Base-by-base conservation (phyloP, 306 rosid genomes). In the Luffa aegyptiaca region DNA sequence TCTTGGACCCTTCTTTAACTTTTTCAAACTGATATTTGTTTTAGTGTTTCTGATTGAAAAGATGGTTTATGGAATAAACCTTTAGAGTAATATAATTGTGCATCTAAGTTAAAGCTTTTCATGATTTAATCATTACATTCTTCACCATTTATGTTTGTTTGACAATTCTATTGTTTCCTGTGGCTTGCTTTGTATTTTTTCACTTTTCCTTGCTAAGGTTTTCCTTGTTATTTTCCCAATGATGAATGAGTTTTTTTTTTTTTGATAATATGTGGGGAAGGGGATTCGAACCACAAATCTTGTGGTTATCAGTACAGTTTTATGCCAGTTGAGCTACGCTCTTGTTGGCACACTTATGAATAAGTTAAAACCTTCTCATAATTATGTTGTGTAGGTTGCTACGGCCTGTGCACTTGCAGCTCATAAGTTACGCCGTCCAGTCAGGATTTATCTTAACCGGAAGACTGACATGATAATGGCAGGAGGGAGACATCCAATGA, bases 401-500 rank as follows among this genome's bases (percentile, higher is more conserved):
- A 64, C 89, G 26, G 87, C 93, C 65, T 92, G 97, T 87, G 97
- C 98, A 5, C 92, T 95, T 48, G 96, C 98, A 62, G 97, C 98
- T 68, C 87, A 90, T 64, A 91, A 95, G 77, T 82, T 95, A 82
- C 81, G 79, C 14, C 80, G 87, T 78, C 97, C 98, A 52, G 97
- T 95, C 64, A 89, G 97, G 90, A 90, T 79, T 12, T 92, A 91
- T 81, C 84, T 89, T 14, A 86, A 91, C 86, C 93, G 98, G 62
- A 92, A 91, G 89, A 88, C 92, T 17, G 98, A 95, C 81, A 92
- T 92, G 97, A 86, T 92, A 84, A 88, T 91, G 90, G 91, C 96
- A 20, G 98, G 97, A 82, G 98, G 98, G 82, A 88, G 98, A 85
- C 98, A 95, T 88, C 97, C 98, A 46, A 88, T 95, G 95, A 92